These are phyloP conservation scores for Hypoxylon sp. DNA, from an alignment of 2,329 filamentous ascomycete species.

Conservation along the genomic window DNA sequence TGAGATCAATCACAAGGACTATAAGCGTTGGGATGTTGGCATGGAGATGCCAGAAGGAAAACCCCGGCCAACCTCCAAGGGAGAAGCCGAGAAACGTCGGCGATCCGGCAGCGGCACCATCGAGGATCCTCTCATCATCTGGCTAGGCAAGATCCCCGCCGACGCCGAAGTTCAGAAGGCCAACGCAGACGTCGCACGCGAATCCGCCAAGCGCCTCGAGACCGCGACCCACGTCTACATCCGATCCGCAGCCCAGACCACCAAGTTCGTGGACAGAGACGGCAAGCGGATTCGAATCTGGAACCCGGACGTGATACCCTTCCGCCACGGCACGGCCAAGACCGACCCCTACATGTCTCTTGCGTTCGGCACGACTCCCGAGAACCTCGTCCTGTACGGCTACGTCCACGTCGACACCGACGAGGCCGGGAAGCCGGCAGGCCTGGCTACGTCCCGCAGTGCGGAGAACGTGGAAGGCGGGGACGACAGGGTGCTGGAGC, in stretches of 20 bases:
- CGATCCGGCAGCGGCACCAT: constrained; percentile 13
- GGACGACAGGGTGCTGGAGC: constrained; percentile 21
- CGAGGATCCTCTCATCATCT: constrained; percentile 20
- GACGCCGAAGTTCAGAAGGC: constrained; percentile 1
- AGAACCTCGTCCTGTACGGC: constrained; percentile 20
- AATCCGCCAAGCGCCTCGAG: background rate
- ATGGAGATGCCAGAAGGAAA: constrained; percentile 24
- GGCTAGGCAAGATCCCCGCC: constrained; percentile 10
- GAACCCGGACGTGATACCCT: constrained; percentile 18
- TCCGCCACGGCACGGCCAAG: background rate
- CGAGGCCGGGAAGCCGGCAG: constrained; percentile 7
- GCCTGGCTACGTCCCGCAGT: constrained; percentile 5
- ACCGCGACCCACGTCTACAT: constrained; percentile 29
- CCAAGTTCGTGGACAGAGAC: constrained; percentile 23
- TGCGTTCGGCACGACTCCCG: constrained; percentile 17
- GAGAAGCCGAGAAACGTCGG: constrained; percentile 1
- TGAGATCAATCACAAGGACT: background rate
- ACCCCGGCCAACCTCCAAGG: constrained; percentile 9
- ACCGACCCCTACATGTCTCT: constrained; percentile 19
- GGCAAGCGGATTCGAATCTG: constrained; percentile 20
- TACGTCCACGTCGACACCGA: constrained; percentile 20
- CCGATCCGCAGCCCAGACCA: constrained; percentile 8
- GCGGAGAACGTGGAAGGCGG: constrained; percentile 4
- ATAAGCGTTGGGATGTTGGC: constrained; percentile 7
- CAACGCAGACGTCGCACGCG: constrained; percentile 7